Percentiles rank a stretch among this genome's conserved stretches.
These are phyloP conservation scores for Suillus decipiens DNA, from an alignment of 768 basidiomycete genomes.

Conservation along the genomic window DNA sequence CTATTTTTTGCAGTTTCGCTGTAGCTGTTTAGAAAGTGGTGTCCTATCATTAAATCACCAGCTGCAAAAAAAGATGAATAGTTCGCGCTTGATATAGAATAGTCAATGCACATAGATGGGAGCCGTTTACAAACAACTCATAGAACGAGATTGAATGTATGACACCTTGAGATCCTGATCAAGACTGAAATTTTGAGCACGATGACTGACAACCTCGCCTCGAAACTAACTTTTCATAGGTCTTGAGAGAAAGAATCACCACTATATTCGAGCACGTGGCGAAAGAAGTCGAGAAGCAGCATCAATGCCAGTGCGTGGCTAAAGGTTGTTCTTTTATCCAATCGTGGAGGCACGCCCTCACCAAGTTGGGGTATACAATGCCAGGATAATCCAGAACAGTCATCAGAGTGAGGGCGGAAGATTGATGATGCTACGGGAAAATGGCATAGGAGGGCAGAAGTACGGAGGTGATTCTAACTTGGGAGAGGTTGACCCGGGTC, in stretches of 20 bases:
- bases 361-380: neutral
- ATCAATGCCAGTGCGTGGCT: constrained; percentile 54
- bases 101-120: neutral
- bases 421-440: neutral
- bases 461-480: neutral
- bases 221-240: neutral
- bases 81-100: neutral
- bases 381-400: neutral
- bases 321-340: constrained; percentile 49
- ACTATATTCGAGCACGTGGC: neutral
- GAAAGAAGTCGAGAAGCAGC: neutral
- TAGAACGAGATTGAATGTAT: neutral
- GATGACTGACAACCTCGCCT: neutral
- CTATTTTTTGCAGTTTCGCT: neutral
- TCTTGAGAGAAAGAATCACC: neutral
- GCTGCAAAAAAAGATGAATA: too few relatives aligned
- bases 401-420: neutral
- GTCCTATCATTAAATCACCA: neutral
- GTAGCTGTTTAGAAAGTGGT: neutral
- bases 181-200: neutral
- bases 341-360: neutral
- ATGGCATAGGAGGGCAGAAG: neutral
- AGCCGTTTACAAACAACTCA: neutral
- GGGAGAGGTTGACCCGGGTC: neutral
- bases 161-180: neutral